These are phyloP conservation scores for Davidsoniella virescens DNA, from an alignment of 2,329 filamentous ascomycete species.

Conservation along the genomic window DNA sequence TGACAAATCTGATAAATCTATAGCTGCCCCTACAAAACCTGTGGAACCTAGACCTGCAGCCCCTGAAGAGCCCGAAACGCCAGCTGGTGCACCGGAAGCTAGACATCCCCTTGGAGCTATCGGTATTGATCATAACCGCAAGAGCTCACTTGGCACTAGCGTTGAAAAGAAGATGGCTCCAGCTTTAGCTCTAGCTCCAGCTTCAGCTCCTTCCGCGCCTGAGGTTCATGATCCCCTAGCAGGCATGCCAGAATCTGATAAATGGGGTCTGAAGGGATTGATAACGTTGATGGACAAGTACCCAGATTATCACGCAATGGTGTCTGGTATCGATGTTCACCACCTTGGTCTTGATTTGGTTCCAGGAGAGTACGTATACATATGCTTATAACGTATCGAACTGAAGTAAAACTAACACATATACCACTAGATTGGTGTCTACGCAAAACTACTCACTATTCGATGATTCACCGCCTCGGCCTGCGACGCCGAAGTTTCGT, in stretches of 20 bases:
- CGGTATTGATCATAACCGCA: constrained; percentile 25
- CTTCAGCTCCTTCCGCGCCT: constrained; percentile 15
- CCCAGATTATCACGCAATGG: constrained; percentile 44
- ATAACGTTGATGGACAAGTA: constrained; percentile 47
- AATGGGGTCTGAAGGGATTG: constrained; percentile 49
- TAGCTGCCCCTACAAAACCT: constrained; percentile 7
- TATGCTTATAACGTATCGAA: not conserved
- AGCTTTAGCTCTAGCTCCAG: not conserved
- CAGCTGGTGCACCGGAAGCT: constrained; percentile 18
- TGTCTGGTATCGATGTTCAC: constrained; percentile 42
- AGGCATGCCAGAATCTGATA: constrained; percentile 46
- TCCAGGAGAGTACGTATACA: constrained; percentile 36
- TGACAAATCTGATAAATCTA: not conserved
- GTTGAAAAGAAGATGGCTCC: constrained; percentile 27
- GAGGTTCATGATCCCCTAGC: constrained; percentile 40
- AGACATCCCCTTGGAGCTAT: constrained; percentile 31
- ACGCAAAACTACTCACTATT: constrained; percentile 45
- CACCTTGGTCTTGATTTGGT: constrained; percentile 41
- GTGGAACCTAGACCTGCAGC: constrained; percentile 16
- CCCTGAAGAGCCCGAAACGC: constrained; percentile 29
- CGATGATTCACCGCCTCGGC: constrained; percentile 41
- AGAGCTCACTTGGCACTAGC: constrained; percentile 19
- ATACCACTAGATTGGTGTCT: constrained; percentile 31
- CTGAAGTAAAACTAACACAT: not conserved
- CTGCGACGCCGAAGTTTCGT: constrained; percentile 38